Percentiles rank a stretch among this genome's conserved stretches.
These are phyloP conservation scores for Cordyceps farinosa DNA, from an alignment of 2,329 filamentous ascomycete genomes.

Conservation along the genomic window DNA sequence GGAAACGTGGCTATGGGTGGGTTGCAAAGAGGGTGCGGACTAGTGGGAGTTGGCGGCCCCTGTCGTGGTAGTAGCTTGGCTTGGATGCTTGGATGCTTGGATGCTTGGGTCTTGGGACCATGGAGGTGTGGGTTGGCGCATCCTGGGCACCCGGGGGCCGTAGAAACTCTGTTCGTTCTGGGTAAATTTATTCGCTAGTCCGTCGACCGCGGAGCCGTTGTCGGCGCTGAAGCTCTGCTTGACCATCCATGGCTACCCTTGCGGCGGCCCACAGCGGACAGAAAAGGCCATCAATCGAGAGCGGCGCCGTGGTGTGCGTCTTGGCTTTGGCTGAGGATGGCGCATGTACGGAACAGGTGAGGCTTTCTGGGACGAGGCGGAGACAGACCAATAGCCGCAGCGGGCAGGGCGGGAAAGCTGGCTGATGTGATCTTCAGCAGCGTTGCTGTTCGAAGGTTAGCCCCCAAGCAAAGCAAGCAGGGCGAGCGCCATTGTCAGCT, in stretches of 20 bases:
- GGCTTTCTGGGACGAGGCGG: background rate
- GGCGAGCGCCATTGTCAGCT: constrained; percentile 16
- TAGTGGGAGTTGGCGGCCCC: constrained; percentile 10
- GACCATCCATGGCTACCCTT: constrained; percentile 3
- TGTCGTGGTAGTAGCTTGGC: background rate
- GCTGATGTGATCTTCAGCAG: constrained; percentile 11
- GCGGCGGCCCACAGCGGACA: constrained; percentile 5
- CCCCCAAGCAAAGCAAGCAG: background rate
- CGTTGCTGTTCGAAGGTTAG: constrained; percentile 6
- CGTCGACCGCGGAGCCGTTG: constrained; percentile 2
- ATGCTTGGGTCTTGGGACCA: background rate
- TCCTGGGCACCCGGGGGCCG: background rate
- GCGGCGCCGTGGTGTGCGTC: constrained; percentile 4
- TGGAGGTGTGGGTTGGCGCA: constrained; percentile 1
- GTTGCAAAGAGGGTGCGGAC: background rate
- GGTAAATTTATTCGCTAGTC: background rate
- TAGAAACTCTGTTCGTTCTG: constrained; percentile 8
- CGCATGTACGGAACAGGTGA: constrained; percentile 10
- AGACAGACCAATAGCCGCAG: constrained; percentile 4
- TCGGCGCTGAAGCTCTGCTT: constrained; percentile 9
- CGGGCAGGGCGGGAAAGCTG: background rate
- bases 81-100: background rate
- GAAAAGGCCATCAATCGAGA: background rate
- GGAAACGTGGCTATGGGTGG: constrained; percentile 17
- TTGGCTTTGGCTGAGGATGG: constrained; percentile 12